Evolutionary conservation across 225 moss, liverwort and hornwort species (phyloP), one percentile per base, ranked within the genome.

Genomic region (Polytrichum formosum): DNA sequence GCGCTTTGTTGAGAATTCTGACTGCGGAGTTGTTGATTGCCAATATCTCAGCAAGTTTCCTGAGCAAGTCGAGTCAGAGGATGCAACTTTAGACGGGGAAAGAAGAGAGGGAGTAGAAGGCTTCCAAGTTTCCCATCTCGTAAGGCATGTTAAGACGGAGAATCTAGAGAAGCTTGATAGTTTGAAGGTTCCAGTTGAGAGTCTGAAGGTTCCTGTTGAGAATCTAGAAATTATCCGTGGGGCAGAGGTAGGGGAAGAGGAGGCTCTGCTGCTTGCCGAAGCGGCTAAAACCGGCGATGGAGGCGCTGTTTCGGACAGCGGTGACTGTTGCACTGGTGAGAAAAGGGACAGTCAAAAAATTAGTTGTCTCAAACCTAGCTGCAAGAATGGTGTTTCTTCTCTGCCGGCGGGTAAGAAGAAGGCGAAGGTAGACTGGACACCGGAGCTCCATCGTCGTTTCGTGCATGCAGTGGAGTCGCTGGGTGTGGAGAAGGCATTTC

Each of bases 391-490:
- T 5, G 77, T 78, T 0, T 68, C 87, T 1, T 46, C 46, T 46
- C 3, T 46, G 4, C 58, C 58, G 58, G 58, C 0, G 58, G 87
- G 90, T 26, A 85, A 91, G 81, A 92, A 92, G 85, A 98, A 98
- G 76, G 90, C 92, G 59, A 98, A 98, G 79, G 94, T 97, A 26
- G 93, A 97, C 80, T 93, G 96, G 96, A 97, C 93, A 31, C 96
- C 96, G 5, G 96, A 97, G 81, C 88, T 98, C 17, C 98, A 98
- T 71, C 91, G 98, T 21, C 92, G 98, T 21, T 98, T 98, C 54
- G 94, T 98, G 21, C 98, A 94, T 56, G 98, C 98, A n/a, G 98
- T 98, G 60, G 98, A 98, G 78, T 92, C 93, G 78, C 87, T 98
- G 19, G 98, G 98, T 66, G 92, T 98, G 65, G 98, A 98, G 71